A percentile compares a stretch with the other conserved stretches of the same genome.
Conservation (phyloP, 2,329 filamentous ascomycete genomes). For the Neurospora sp. region DNA sequence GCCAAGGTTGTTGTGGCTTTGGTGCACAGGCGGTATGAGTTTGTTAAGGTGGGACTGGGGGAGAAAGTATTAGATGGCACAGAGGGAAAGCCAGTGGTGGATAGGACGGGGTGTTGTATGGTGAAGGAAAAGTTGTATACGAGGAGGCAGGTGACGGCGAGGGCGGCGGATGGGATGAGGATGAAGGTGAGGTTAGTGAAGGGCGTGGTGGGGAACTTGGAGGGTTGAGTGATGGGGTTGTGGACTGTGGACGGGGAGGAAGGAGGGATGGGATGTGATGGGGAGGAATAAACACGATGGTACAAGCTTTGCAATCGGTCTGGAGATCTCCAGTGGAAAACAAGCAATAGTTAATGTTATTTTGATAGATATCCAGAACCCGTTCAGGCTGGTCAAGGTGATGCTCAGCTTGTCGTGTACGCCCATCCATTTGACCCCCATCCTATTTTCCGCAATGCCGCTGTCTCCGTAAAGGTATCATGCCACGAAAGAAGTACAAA, state of each 20-base stretch:
- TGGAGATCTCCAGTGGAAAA: no score
- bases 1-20: conserved; percentile 22
- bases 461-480: not conserved
- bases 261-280: not conserved
- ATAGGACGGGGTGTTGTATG: conserved; percentile 18
- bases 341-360: no score
- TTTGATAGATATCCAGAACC: not conserved
- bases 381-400: not conserved
- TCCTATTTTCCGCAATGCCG: not conserved
- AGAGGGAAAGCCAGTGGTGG: conserved; percentile 11
- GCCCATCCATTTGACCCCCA: not conserved
- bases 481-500: not conserved
- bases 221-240: not conserved
- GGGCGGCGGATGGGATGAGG: conserved; percentile 19
- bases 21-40: conserved; percentile 21
- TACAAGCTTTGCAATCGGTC: not conserved
- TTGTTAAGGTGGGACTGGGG: conserved; percentile 23
- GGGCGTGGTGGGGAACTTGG: not conserved
- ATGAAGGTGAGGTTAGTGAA: conserved; percentile 18
- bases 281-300: not conserved
- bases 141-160: conserved; percentile 20
- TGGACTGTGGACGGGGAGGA: not conserved
- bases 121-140: conserved; percentile 19
- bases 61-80: conserved; percentile 16
- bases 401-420: not conserved